Evolutionary conservation across 2,329 filamentous ascomycete species (phyloP), one percentile per base, ranked within the genome.

Genomic region (Ophiobolus disseminans): DNA sequence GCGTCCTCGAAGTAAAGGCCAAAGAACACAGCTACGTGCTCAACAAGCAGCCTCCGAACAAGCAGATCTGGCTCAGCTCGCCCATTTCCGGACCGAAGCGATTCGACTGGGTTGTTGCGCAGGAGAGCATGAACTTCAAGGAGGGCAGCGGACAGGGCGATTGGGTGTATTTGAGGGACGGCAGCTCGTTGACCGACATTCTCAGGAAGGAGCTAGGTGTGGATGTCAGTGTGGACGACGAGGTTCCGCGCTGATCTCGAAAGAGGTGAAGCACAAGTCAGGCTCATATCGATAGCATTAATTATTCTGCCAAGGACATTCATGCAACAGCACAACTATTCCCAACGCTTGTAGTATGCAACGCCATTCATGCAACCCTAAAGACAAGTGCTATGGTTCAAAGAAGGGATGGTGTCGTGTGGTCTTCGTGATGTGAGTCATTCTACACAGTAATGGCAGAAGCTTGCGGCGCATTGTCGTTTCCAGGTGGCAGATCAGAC

Each of bases 31-130:
- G 85, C 22, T 99, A 95, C 70, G 90, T 99, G 51, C 83, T 99
- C 76, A 99, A 99, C 83, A 99, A 99, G 76, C 94, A 99, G 74
- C 94, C 94, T 0, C 91, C 93, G 16, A 97, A 97, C 80, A 94
- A 91, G 80, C 94, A 87, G 66, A 96, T 99, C 69, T 99, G 94
- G 94, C 85, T 97, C 36, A 94, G 90, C 28, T 96, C 91, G 34
- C 94, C 94, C 3, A 79, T 91, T 44, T 92, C 90, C 5, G 94
- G 94, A 0, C 94, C 94, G 11, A 97, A 97, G 77, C 87, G 93
- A 49, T 99, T 88, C 77, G 92, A 97, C 74, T 99, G 90, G 83
- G 88, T 96, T 45, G 72, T 92, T 40, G 63, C 79, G 37, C 85
- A 86, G 49, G 90, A 94, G 63, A 80, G 83, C 23, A 88, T 91